Evolutionary conservation across 495 filamentous ascomycete species (phyloP), one percentile per base, ranked within the genome.

Genomic region (Penicillium ucsense): DNA sequence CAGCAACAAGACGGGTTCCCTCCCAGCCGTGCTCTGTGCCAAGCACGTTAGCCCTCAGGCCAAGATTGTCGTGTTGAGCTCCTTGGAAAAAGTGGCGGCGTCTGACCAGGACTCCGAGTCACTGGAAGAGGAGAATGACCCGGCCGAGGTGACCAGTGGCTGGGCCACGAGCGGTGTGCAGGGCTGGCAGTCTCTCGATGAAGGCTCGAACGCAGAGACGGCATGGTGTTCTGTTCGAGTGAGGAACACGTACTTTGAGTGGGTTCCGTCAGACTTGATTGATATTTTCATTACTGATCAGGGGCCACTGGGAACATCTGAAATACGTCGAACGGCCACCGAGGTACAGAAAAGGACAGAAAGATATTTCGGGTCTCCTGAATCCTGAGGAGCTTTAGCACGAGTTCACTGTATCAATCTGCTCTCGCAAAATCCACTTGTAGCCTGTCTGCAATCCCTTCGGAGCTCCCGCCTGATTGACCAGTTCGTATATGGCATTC

Each of bases 221-320:
- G 6, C 30, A 6, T 56, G 53, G 8, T 51, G 39, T 6, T 46
- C 53, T 4, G 68, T 78, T 0, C 35, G 59, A 8, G 66, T 83
- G 8, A 73, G 66, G 40, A 85, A 85, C 49, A 51, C 73, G 9
- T 83, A 80, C 46, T 85, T 86, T 47, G 83, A 88, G 62, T 85
- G 81, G 82, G 68, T 83, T 6, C 71, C 76, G 2, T 55, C 68
- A 4, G 42, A 49, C 2, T 60, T 75, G 29, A 66, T 85, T 0
- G 73, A 85, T 56, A 67, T 54, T 0, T 83, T 81, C 50, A 52
- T 82, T 41, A 77, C 75, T 4, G 81, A 86, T 37, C 55, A 70
- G 5, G 76, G 75, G 0, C 47, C 63, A 5, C 40, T 71, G 45
- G 54, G 54, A 5, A 46, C 39, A 6, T 45, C 39, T 1, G 60